Evolutionary conservation across 1,284 basidiomycete species (phyloP), one percentile per base, ranked within the genome.

Genomic region (Cutaneotrichosporon sp.): DNA sequence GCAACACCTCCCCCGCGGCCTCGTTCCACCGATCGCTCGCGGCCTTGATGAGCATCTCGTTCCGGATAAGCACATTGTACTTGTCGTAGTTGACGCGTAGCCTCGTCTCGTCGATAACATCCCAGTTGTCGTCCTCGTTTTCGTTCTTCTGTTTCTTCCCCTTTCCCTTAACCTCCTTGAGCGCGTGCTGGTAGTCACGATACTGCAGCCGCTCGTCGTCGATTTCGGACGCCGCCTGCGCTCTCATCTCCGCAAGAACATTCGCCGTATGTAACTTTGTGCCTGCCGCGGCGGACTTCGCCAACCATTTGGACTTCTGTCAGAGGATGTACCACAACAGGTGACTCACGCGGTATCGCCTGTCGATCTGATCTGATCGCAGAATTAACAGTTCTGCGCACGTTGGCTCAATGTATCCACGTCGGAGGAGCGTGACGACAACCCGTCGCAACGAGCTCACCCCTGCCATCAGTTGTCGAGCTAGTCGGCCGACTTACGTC

Each of bases 21-120:
- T 79, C 76, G 61, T 94, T 94, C 75, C 82, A 93, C 34, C 87
- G 81, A 63, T 90, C 87, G 56, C 79, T 77, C 0, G 82, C 87
- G 11, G 87, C 85, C 43, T 79, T 78, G 59, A 85, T 83, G 49
- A 94, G 82, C 45, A 94, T 78, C 71, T 86, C 80, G 72, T 96
- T 93, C 31, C 94, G 86, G 45, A 97, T 84, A 63, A 90, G 85
- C 29, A 92, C 79, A 62, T 89, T 85, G 74, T 93, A 94, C 61
- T 84, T 86, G 61, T 93, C 87, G 66, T 85, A 87, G 75, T 94
- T 91, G 49, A 97, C 81, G 41, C 71, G 61, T 27, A 75, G 51
- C 59, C 52, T 39, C 61, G 56, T 31, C 60, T 55, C 57, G 49
- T 55, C 59, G 31, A 51, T 4, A 3, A 59, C 53, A 5, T 50